These are phyloP conservation scores for Skeletonema marinoi DNA, from an alignment of 108 stramenopile species.

Conservation along the genomic window DNA sequence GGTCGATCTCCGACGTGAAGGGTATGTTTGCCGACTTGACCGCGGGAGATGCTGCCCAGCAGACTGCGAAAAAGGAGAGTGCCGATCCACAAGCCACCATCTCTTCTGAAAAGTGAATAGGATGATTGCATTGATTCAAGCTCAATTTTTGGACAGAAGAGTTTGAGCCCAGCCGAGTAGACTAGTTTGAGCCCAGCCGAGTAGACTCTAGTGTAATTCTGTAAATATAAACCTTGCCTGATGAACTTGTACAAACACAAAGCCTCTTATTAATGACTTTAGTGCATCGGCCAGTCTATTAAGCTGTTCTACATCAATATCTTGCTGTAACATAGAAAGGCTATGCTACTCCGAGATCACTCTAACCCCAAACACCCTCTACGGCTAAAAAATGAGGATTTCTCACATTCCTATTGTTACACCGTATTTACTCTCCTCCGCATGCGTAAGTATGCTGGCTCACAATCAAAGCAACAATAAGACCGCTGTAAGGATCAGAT, in stretches of 20 bases:
- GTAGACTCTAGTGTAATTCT: background rate
- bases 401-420: background rate
- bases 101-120: background rate
- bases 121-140: background rate
- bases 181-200: background rate
- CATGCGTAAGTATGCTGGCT: conserved; percentile 66
- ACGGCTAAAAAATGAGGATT: background rate
- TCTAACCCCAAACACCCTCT: background rate
- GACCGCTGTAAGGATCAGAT: conserved; percentile 32
- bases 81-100: background rate
- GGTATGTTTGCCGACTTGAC: background rate
- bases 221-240: background rate
- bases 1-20: background rate
- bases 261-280: conserved; percentile 1
- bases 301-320: background rate
- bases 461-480: conserved; percentile 74
- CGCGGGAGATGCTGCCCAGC: background rate
- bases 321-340: background rate
- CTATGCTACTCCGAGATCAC: background rate
- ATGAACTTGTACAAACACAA: background rate
- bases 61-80: background rate
- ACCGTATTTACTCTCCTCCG: conserved; percentile 9
- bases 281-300: background rate
- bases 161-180: background rate
- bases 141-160: background rate